Evolutionary conservation across 139 green algal genomes (phyloP).

Genomic region (Zygnema cylindricum): DNA sequence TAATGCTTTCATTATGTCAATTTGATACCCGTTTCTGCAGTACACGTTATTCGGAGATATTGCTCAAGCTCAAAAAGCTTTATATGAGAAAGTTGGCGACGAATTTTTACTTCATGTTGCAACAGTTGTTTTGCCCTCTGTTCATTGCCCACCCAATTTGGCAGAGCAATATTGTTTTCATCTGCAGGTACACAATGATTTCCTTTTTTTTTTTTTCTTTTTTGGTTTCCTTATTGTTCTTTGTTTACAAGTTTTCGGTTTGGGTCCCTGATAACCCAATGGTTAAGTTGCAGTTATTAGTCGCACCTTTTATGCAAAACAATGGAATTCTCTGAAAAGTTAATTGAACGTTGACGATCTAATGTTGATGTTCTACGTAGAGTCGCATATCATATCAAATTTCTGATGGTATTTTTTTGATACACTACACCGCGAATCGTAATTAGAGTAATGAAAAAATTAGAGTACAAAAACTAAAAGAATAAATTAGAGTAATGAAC

Average conservation of each 20-base stretch:
- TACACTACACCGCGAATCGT: too few species aligned
- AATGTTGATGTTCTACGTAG: too few species aligned
- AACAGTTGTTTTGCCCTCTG: conserved; percentile 37
- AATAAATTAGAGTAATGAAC: too few species aligned
- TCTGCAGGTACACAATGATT: conserved; percentile 28
- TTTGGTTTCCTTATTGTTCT: background rate
- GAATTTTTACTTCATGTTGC: conserved; percentile 55
- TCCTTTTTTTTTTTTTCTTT: background rate
- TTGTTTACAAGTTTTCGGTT: background rate
- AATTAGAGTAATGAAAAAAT: too few species aligned
- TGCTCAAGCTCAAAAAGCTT: conserved; percentile 37
- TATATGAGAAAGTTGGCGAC: conserved; percentile 53
- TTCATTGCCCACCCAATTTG: conserved; percentile 54
- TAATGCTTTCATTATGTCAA: too few species aligned
- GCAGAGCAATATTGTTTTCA: conserved; percentile 57
- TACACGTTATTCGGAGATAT: conserved; percentile 50
- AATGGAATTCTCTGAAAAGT: background rate
- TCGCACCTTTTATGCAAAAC: background rate
- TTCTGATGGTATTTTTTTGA: too few species aligned
- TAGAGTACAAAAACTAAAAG: too few species aligned
- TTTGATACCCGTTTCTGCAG: conserved; percentile 3
- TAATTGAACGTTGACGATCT: background rate
- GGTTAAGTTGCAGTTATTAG: conserved; percentile 6
- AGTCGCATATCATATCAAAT: too few species aligned
- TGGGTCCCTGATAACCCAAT: background rate